These are phyloP conservation scores for Fusarium lateritium DNA, from an alignment of 2,329 filamentous ascomycete species.

Conservation along the genomic window DNA sequence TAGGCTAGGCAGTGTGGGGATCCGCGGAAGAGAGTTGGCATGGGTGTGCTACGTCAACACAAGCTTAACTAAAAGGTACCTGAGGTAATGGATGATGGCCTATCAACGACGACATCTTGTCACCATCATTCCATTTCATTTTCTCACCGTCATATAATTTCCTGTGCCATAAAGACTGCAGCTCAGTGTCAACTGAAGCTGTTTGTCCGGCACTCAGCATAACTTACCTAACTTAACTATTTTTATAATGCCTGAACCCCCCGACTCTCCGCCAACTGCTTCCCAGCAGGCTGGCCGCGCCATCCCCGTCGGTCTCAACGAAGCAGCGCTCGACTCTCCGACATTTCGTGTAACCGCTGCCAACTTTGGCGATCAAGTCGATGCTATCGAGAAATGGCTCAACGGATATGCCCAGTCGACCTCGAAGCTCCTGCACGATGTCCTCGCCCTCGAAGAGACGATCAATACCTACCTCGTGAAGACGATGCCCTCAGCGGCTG, in stretches of 20 bases:
- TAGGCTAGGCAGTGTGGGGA: constrained; percentile 20
- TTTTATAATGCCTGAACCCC: constrained; percentile 43
- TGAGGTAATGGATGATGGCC: constrained; percentile 22
- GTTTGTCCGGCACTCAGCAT: constrained; percentile 39
- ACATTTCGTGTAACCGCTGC: constrained; percentile 90
- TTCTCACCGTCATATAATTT: constrained; percentile 39
- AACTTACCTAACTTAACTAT: constrained; percentile 21
- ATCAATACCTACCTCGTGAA: constrained; percentile 83
- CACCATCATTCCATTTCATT: constrained; percentile 44
- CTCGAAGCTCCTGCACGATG: constrained; percentile 70
- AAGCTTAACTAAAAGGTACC: constrained; percentile 14
- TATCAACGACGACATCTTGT: constrained; percentile 38
- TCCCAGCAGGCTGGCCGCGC: constrained; percentile 44
- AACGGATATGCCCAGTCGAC: constrained; percentile 71
- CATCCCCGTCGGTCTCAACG: constrained; percentile 87
- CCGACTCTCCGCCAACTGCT: constrained; percentile 41
- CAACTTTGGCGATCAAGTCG: constrained; percentile 93
- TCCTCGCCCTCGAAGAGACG: constrained; percentile 82
- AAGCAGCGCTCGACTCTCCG: constrained; percentile 96
- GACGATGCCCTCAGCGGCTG: constrained; percentile 82
- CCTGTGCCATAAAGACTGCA: constrained; percentile 42
- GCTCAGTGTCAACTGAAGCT: constrained; percentile 49
- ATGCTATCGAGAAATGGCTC: constrained; percentile 93
- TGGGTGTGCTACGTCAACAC: constrained; percentile 34
- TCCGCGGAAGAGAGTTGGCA: constrained; percentile 20